These are phyloP conservation scores for Malassezia yamatoensis DNA, from an alignment of 1,284 basidiomycete genomes.

Conservation along the genomic window DNA sequence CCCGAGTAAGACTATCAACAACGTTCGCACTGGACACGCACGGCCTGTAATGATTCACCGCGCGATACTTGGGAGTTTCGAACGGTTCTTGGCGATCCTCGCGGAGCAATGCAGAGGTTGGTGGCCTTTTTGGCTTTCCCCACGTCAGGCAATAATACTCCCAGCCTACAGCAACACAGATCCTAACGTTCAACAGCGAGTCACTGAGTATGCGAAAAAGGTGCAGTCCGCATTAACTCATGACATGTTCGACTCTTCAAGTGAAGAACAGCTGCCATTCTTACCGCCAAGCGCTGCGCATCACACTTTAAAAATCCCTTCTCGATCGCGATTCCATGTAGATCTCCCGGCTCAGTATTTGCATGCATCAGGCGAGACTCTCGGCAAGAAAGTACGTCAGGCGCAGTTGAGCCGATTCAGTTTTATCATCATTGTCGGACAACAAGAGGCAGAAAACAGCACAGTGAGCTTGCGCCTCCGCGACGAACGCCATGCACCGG, in stretches of 20 bases:
- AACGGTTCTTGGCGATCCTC: slow-evolving; percentile 45
- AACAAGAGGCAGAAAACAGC: slow-evolving; percentile 25
- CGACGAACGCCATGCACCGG: slow-evolving; percentile 17
- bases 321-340: slow-evolving; percentile 30
- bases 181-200: slow-evolving; percentile 10
- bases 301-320: slow-evolving; percentile 5
- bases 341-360: slow-evolving; percentile 25
- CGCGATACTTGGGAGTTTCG: slow-evolving; percentile 44
- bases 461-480: slow-evolving; percentile 33
- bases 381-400: slow-evolving; percentile 32
- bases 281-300: background rate
- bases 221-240: slow-evolving; percentile 23
- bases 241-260: slow-evolving; percentile 13
- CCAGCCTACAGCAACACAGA: slow-evolving; percentile 17
- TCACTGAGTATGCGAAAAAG: slow-evolving; percentile 19
- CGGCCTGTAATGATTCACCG: slow-evolving; percentile 46
- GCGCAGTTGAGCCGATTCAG: slow-evolving; percentile 34
- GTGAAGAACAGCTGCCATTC: slow-evolving; percentile 1
- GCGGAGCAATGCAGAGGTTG: slow-evolving; percentile 38
- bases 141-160: slow-evolving; percentile 38
- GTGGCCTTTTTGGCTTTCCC: slow-evolving; percentile 46
- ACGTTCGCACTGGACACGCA: slow-evolving; percentile 6
- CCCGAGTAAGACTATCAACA: background rate
- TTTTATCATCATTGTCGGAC: slow-evolving; percentile 40
- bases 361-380: slow-evolving; percentile 26